Evolutionary conservation across 2,329 filamentous ascomycete genomes (phyloP).

Genomic region (Apiospora arundinis): DNA sequence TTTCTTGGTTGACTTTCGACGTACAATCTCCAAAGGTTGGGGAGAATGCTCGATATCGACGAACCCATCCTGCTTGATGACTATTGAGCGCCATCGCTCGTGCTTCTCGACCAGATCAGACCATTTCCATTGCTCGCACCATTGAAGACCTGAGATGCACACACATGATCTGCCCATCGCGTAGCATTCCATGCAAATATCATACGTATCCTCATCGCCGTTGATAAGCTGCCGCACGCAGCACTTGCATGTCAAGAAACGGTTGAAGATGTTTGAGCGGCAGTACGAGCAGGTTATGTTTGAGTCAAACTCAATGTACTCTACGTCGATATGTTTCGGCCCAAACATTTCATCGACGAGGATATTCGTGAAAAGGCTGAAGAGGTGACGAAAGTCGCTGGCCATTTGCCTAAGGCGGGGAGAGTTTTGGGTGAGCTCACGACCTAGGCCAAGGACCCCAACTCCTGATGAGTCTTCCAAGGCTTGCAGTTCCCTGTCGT

Average conservation of each 20-base stretch:
- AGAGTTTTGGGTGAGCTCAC: constrained; percentile 49
- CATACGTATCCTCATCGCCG: constrained; percentile 84
- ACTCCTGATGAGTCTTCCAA: constrained; percentile 57
- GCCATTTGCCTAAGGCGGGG: constrained; percentile 70
- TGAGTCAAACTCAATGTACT: constrained; percentile 83
- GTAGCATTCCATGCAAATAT: constrained; percentile 98
- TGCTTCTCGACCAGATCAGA: constrained; percentile 77
- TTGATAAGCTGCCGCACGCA: constrained; percentile 73
- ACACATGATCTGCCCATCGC: constrained; percentile 94
- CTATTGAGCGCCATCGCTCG: constrained; percentile 80
- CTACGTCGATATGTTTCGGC: constrained; percentile 72
- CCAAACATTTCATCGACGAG: constrained; percentile 87
- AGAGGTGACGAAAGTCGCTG: constrained; percentile 82
- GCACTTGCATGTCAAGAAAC: constrained; percentile 89
- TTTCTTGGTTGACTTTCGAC: constrained; percentile 72
- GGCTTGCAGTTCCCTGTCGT: constrained; percentile 65
- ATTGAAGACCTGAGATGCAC: constrained; percentile 83
- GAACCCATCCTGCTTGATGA: constrained; percentile 75
- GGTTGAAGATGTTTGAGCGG: constrained; percentile 94
- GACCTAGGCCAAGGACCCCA: constrained; percentile 54
- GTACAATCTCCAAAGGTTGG: constrained; percentile 72
- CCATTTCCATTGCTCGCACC: constrained; percentile 95
- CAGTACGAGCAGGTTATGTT: constrained; percentile 97
- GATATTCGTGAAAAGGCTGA: constrained; percentile 78
- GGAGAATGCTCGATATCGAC: constrained; percentile 71